Base-by-base conservation (phyloP, 208 protist genomes). In the Naegleria gruberi region DNA sequence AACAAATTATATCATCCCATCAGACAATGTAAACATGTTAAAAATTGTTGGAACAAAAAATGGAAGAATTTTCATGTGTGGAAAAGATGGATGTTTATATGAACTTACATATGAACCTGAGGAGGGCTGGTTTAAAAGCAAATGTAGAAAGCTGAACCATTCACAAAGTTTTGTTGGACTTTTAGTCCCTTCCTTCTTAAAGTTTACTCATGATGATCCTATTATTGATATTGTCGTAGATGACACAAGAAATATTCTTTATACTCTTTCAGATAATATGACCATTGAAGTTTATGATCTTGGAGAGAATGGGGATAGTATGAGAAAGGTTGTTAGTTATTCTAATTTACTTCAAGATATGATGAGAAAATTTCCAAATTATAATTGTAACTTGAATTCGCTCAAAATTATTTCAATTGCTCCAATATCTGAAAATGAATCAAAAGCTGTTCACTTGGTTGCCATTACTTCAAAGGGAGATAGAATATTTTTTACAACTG, bases 51-150 rank as follows among this genome's bases (percentile, higher is more conserved):
- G 93, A 37, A 94, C 93, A 15, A 73, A 83, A 44, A 85, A 90
- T 30, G 93, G 93, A 40, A 92, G 93, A 87, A 93, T 94, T 26
- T 94, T 94, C 43, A 83, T 94, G 55, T 57, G 77, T 74, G 93
- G 93, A 82, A 47, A 74, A 34, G 93, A 94, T 73, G 93, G 93
- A 23, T 65, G 88, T 87, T 34, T 94, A 1, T 93, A 94, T 84
- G 93, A 94, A 88, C 90, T 94, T 47, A 82, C 90, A 2, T 94
- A 94, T 47, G 88, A 90, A n/a, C 41, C 51, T 15, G 46, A 93
- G 26, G 90, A 92, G 4, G 85, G 85, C 42, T 93, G 92, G 92
- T 91, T 92, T 26, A 87, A 73, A 46, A 90, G 77, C 15, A 84
- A 84, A 30, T 77, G 43, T 23, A 46, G 91, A 40, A 91, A 92